Evolutionary conservation across 2,329 filamentous ascomycete species (phyloP).

Genomic region (Aspergillus quadricinctus): DNA sequence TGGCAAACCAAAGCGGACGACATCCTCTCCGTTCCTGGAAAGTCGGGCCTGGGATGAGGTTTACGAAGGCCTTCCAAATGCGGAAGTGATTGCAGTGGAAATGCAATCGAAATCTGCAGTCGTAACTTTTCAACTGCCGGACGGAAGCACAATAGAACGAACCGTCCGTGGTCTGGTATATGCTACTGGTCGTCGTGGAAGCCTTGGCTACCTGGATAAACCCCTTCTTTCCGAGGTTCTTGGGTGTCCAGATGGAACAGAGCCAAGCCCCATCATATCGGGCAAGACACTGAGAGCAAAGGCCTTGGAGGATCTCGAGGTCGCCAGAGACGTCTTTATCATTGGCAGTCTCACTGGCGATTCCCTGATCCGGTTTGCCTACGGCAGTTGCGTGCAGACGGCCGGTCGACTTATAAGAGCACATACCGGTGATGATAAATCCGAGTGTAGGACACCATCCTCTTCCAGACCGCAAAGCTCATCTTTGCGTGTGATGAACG

Average conservation of each 20-base stretch:
- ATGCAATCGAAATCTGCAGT: conserved; percentile 26
- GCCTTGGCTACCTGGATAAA: conserved; percentile 48
- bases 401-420: conserved; percentile 48
- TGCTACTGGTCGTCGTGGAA: conserved; percentile 54
- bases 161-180: conserved; percentile 50
- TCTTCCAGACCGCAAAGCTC: conserved; percentile 12
- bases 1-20: conserved; percentile 25
- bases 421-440: conserved; percentile 14
- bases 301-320: conserved; percentile 49
- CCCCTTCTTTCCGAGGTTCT: conserved; percentile 47
- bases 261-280: conserved; percentile 40
- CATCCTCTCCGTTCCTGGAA: conserved; percentile 44
- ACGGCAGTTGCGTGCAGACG: conserved; percentile 55
- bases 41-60: conserved; percentile 47
- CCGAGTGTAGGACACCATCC: background rate
- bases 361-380: conserved; percentile 56
- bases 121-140: conserved; percentile 42
- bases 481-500: conserved; percentile 33
- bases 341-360: conserved; percentile 59
- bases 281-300: conserved; percentile 52
- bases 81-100: conserved; percentile 42
- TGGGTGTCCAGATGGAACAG: conserved; percentile 12
- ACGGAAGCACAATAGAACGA: conserved; percentile 43
- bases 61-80: conserved; percentile 56
- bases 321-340: conserved; percentile 51